phyloP scores from a whole-genome alignment of 2,329 filamentous ascomycete genomes.

The Cercospora zeina region DNA sequence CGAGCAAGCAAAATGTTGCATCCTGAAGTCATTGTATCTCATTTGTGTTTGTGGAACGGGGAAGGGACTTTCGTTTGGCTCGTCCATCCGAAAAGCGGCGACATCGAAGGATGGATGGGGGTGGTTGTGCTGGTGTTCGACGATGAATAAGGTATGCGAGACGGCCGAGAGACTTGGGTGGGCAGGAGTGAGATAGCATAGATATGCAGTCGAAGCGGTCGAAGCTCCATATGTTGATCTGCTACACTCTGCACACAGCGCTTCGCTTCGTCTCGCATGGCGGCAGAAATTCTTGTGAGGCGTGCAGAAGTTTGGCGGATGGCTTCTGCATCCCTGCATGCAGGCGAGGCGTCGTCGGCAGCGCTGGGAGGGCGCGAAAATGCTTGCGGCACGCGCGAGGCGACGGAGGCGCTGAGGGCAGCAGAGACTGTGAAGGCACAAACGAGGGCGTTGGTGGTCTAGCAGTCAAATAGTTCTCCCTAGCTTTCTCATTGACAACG shows the following conservation, averaged over 20 bases:
- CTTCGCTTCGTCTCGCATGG: constrained; percentile 68
- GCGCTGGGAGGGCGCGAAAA: background rate
- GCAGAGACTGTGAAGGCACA: constrained; percentile 1
- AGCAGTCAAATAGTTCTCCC: constrained; percentile 10
- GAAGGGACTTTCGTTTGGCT: constrained; percentile 9
- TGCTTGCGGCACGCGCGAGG: background rate
- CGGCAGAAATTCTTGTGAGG: constrained; percentile 27
- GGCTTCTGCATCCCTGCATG: background rate
- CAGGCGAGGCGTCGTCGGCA: background rate
- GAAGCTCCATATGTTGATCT: constrained; percentile 63
- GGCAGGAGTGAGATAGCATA: constrained; percentile 12
- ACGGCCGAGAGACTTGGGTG: constrained; percentile 21
- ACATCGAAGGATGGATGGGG: constrained; percentile 12
- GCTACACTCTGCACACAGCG: constrained; percentile 56
- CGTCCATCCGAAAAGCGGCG: constrained; percentile 1
- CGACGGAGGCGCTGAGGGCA: background rate
- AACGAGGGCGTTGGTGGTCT: constrained; percentile 4
- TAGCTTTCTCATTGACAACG: constrained; percentile 15
- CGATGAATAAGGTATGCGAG: constrained; percentile 20
- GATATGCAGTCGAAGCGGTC: constrained; percentile 13
- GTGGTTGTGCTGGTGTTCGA: constrained; percentile 8
- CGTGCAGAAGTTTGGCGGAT: constrained; percentile 1
- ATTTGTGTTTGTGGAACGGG: constrained; percentile 13
- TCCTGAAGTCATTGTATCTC: constrained; percentile 14
- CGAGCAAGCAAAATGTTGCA: constrained; percentile 14